Conservation (phyloP, 2,329 filamentous ascomycete genomes). For the Cryphonectria radicalis region DNA sequence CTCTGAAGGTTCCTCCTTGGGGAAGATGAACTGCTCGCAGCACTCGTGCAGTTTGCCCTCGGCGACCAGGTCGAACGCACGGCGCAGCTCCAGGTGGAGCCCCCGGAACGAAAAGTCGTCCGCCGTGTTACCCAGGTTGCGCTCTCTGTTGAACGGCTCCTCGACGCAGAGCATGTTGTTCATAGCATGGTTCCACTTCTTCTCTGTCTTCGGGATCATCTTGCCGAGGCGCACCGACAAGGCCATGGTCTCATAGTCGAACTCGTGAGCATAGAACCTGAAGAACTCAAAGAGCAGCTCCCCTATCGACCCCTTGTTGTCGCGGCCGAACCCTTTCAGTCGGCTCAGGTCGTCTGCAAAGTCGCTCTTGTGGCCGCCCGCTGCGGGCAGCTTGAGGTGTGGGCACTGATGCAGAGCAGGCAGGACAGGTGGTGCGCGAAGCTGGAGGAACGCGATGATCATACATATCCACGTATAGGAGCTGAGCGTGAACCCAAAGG, state of each 20-base stretch:
- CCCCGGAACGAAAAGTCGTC: slow-evolving; percentile 94
- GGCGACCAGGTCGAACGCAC: slow-evolving; percentile 83
- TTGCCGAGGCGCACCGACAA: slow-evolving; percentile 85
- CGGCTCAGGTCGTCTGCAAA: slow-evolving; percentile 87
- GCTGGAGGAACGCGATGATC: slow-evolving; percentile 95
- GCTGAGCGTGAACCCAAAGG: slow-evolving; percentile 89
- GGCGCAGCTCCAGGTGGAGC: slow-evolving; percentile 84
- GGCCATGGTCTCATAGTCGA: slow-evolving; percentile 84
- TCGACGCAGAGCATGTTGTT: slow-evolving; percentile 93
- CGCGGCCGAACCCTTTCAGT: slow-evolving; percentile 72
- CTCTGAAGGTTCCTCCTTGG: slow-evolving; percentile 71
- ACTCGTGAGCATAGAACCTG: slow-evolving; percentile 89
- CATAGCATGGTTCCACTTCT: slow-evolving; percentile 80
- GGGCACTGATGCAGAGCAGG: slow-evolving; percentile 81
- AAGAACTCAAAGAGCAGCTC: slow-evolving; percentile 96
- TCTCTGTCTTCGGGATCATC: slow-evolving; percentile 71
- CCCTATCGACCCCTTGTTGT: slow-evolving; percentile 82
- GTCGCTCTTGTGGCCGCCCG: slow-evolving; percentile 70
- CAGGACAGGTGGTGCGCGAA: slow-evolving; percentile 79
- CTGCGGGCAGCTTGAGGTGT: slow-evolving; percentile 62
- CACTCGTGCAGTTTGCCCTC: slow-evolving; percentile 79
- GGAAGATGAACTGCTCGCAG: slow-evolving; percentile 87
- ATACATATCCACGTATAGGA: slow-evolving; percentile 99
- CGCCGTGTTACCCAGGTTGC: slow-evolving; percentile 94
- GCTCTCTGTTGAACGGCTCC: slow-evolving; percentile 88